Percentiles rank a stretch among this genome's conserved stretches.
phyloP scores from a whole-genome alignment of 148 eudicot species.

The Cornus kousa region DNA sequence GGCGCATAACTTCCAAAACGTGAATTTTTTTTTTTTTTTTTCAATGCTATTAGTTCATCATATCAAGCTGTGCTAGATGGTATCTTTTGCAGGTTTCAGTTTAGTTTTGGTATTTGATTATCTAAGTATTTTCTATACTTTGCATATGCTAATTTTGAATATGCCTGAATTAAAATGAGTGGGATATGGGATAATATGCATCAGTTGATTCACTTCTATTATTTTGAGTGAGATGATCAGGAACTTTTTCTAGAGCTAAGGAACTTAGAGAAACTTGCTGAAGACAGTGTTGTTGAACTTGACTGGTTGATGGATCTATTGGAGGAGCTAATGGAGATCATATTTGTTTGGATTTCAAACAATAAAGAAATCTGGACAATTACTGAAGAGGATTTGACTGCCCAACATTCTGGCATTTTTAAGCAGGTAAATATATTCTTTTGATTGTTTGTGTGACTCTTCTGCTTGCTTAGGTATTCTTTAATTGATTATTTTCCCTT shows the following conservation, averaged over 20 bases:
- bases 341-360: constrained; percentile 34
- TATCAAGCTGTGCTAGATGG: background rate
- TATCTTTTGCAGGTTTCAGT: background rate
- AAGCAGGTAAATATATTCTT: constrained; percentile 32
- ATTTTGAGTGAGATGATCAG: constrained; percentile 25
- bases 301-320: constrained; percentile 31
- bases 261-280: constrained; percentile 37
- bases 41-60: background rate
- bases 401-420: constrained; percentile 17
- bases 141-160: background rate
- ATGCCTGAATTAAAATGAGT: background rate
- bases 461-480: background rate
- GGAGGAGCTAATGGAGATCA: constrained; percentile 30
- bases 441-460: background rate
- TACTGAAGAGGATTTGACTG: constrained; percentile 20
- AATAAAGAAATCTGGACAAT: constrained; percentile 21
- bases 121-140: background rate
- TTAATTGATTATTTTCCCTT: background rate
- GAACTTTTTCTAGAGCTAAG: constrained; percentile 35
- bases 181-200: background rate
- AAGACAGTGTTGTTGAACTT: constrained; percentile 28
- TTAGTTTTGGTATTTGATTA: background rate
- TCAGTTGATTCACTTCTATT: background rate
- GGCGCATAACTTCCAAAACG: background rate
- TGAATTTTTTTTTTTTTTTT: background rate